These are phyloP conservation scores for Raphanus hybrid DNA, from an alignment of 441 rosid species.

Conservation along the genomic window DNA sequence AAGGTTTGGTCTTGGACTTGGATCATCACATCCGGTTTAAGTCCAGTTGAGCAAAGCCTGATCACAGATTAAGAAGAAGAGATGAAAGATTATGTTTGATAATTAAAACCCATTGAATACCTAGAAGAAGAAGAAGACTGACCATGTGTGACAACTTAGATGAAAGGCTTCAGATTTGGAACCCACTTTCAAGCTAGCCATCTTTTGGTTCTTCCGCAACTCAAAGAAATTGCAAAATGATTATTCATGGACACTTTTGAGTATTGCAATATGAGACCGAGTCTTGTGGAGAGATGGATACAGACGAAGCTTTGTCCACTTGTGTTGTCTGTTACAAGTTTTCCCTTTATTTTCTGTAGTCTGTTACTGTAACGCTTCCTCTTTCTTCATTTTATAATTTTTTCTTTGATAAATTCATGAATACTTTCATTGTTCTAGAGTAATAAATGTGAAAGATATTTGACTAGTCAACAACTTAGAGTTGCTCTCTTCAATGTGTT, in stretches of 20 bases:
- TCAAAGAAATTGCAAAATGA: no score
- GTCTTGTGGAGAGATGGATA: conserved; percentile 40
- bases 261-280: conserved; percentile 11
- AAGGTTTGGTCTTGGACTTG: conserved; percentile 74
- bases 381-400: background rate
- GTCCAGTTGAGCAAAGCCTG: conserved; percentile 87
- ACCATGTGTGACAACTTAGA: conserved; percentile 77
- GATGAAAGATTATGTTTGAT: background rate
- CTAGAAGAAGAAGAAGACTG: conserved; percentile 27
- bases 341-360: conserved; percentile 27
- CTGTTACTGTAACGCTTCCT: conserved; percentile 28
- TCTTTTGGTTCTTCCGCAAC: no score
- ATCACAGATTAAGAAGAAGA: conserved; percentile 28
- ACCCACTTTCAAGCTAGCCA: no score
- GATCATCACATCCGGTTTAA: conserved; percentile 75
- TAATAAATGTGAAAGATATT: conserved; percentile 25
- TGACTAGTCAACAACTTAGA: conserved; percentile 24
- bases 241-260: no score
- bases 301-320: conserved; percentile 21
- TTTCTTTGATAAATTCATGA: background rate
- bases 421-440: conserved; percentile 17
- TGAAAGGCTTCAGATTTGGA: background rate
- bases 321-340: conserved; percentile 21
- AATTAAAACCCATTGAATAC: background rate
- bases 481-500: no score